Base-by-base conservation (phyloP, 2,329 filamentous ascomycete species). In the Cadophora sp. region DNA sequence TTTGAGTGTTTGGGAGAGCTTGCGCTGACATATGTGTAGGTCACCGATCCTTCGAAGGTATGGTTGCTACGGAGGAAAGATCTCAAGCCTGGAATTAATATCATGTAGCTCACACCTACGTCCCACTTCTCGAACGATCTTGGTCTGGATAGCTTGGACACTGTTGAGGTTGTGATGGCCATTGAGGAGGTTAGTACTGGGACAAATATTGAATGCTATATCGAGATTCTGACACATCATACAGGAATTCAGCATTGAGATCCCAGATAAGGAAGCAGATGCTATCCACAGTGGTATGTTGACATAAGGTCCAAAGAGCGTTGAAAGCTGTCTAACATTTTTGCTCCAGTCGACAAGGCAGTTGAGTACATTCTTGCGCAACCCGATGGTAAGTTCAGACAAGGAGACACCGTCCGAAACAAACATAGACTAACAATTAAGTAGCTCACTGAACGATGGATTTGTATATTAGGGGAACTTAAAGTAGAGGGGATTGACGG, bases 91-190 rank as follows among this genome's bases (percentile, higher is more conserved):
- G 29, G 40, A 50, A 24, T 51, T 63, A 50, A 64, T 58, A n/a
- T 12, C 7, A 24, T 46, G 69, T 77, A 98, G 95, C 93, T 99
- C 80, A 93, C 90, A 78, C 83, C 88, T 72, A 86, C 85, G 64
- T 91, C 95, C 68, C 94, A 98, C 88, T 99, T 99, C 84, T 88
- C 93, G 80, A 98, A 97, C 82, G 95, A 99, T 83, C 92, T 99
- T 73, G 96, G 94, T 74, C 86, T 99, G 78, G 96, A 99, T 86
- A 97, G 92, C 84, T 88, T 99, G 82, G 96, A 99, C 82, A 97
- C 96, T 72, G 96, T 99, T 73, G 96, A 99, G 87, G 96, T 99
- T 75, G 96, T 99, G 77, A 99, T 99, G 96, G 96, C 96, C 74
- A 98, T 99, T 83, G 96, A 99, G 88, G 96, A 99, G 90, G 92